Evolutionary conservation across 768 basidiomycete species (phyloP), one percentile per base, ranked within the genome.

Genomic region (Scleroderma bovista): DNA sequence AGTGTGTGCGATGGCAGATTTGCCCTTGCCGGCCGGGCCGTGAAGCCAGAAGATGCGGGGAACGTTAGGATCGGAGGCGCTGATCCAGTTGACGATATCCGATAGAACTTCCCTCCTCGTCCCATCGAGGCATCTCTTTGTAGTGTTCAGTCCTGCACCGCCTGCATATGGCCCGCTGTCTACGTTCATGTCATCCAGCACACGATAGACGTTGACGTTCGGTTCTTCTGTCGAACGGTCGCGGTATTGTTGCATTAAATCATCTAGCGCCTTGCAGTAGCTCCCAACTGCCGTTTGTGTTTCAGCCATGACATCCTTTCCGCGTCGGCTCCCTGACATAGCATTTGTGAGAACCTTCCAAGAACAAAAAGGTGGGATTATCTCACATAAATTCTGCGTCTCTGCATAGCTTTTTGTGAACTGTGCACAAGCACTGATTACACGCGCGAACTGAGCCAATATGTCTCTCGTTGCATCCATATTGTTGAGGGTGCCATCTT

Each of bases 51-150:
- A 36, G 34, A 40, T 19, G 17, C 39, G 12, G 31, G 64, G 36
- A 31, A 55, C 53, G 7, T 3, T 22, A 17, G 20, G 17, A 22
- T 40, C 16, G 17, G 42, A 17, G 33, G 26, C 19, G 32, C 56
- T 51, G 16, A 53, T 46, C 66, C 67, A 69, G 12, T 52, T 37
- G 23, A 44, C 47, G 26, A 69, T 63, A 19, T 58, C 58, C 10
- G 59, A 50, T 29, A 67, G 47, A 22, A 67, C 53, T 9, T 50
- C 53, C 17, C 29, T 42, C 17, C 54, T 50, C 51, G 15, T 41
- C 29, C 15, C 54, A 16, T 53, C 42, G 3, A 60, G 51, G 37
- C 62, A 65, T 34, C 20, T 33, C 37, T 51, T 51, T 9, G 40
- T 42, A 3, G 31, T 49, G 10, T 49, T 44, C 24, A 49, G 41